Evolutionary conservation across 2,329 filamentous ascomycete genomes (phyloP).

Genomic region (Paecilomyces formosus): DNA sequence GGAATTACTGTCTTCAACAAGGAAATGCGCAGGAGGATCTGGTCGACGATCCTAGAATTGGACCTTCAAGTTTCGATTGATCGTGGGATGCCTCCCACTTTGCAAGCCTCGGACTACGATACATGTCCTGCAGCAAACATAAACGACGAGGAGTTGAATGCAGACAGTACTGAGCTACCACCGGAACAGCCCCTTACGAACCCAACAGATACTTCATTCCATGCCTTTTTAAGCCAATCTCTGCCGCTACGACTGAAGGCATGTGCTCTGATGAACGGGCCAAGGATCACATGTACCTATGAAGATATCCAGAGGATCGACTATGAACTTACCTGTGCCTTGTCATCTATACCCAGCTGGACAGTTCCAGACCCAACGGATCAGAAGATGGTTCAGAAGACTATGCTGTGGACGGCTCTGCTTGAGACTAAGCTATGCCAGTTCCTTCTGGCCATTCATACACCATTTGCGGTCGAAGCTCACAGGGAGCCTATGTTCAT

Average conservation of each 20-base stretch:
- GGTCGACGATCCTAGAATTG: constrained; percentile 50
- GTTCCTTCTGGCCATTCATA: constrained; percentile 31
- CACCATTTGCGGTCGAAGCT: constrained; percentile 30
- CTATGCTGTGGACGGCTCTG: constrained; percentile 23
- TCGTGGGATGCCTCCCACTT: constrained; percentile 45
- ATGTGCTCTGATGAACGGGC: constrained; percentile 29
- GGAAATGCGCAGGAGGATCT: constrained; percentile 47
- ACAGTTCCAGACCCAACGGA: constrained; percentile 10
- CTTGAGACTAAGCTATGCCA: constrained; percentile 29
- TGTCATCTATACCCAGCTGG: constrained; percentile 29
- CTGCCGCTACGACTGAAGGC: constrained; percentile 23
- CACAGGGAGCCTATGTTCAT: constrained; percentile 23
- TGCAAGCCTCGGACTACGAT: constrained; percentile 41
- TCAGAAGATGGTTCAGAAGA: constrained; percentile 16
- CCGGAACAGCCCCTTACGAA: constrained; percentile 19
- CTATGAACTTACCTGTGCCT: constrained; percentile 26
- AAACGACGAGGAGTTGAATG: constrained; percentile 43
- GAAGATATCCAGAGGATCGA: constrained; percentile 34
- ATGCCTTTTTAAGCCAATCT: constrained; percentile 4
- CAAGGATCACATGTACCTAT: constrained; percentile 29
- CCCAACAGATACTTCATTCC: constrained; percentile 30
- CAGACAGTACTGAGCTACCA: constrained; percentile 22
- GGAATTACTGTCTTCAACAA: constrained; percentile 32
- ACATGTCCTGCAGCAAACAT: constrained; percentile 43
- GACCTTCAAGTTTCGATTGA: constrained; percentile 51